Percentiles rank a stretch among this genome's conserved stretches.
phyloP scores from a whole-genome alignment of 768 basidiomycete species.

The Filobasidium floriforme region DNA sequence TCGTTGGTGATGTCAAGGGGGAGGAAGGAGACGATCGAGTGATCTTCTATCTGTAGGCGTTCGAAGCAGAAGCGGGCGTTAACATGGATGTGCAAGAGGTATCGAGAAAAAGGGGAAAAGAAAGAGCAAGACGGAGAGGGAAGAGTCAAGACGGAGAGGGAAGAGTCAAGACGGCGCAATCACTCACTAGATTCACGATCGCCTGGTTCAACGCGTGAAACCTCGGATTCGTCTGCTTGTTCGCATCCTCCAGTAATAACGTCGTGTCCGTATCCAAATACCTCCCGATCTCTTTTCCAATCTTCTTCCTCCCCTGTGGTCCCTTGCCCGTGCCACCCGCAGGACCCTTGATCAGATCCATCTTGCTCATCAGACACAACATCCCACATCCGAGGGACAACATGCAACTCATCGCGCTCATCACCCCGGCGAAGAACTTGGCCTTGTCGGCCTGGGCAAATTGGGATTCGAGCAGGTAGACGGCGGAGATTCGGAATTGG shows the following conservation, averaged over 20 bases:
- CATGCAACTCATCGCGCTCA: constrained; percentile 99
- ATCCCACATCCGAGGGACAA: constrained; percentile 93
- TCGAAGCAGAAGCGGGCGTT: too few species aligned
- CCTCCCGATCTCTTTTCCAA: constrained; percentile 16
- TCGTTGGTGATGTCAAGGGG: constrained; percentile 84
- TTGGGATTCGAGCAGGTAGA: constrained; percentile 91
- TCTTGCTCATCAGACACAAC: constrained; percentile 98
- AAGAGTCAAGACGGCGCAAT: neutral
- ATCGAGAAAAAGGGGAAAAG: neutral
- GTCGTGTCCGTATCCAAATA: constrained; percentile 94
- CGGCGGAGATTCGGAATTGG: constrained; percentile 77
- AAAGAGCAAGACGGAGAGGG: neutral
- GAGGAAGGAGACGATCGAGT: constrained; percentile 92
- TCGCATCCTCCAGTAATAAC: constrained; percentile 56
- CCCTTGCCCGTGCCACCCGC: constrained; percentile 49
- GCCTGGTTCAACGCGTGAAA: constrained; percentile 93
- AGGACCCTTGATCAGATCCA: constrained; percentile 73
- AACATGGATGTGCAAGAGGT: too few species aligned
- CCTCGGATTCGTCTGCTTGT: constrained; percentile 57
- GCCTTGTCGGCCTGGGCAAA: constrained; percentile 95
- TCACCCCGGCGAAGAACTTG: constrained; percentile 95
- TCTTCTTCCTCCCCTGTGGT: constrained; percentile 61
- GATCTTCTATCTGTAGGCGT: constrained; percentile 83
- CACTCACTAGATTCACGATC: constrained; percentile 79
- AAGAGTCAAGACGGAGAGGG: neutral